Conservation (phyloP, 2,329 filamentous ascomycete genomes). For the Incumbomyces delicatus region DNA sequence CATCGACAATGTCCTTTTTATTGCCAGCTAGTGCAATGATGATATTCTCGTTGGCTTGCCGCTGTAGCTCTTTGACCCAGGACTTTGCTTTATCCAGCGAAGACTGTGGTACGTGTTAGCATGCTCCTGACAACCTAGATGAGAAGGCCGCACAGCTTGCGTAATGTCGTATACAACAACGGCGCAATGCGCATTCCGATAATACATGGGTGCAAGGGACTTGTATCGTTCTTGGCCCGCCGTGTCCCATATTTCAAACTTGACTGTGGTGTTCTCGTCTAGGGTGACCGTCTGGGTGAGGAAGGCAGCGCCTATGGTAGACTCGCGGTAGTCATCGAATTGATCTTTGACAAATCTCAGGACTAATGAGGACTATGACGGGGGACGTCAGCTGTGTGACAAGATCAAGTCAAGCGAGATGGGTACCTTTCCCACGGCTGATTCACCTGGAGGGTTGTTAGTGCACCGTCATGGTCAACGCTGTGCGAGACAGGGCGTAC, state of each 20-base stretch:
- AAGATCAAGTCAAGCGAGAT: slow-evolving; percentile 6
- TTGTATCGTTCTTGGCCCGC: slow-evolving; percentile 98
- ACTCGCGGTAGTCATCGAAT: slow-evolving; percentile 98
- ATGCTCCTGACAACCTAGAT: slow-evolving; percentile 1
- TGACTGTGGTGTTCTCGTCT: slow-evolving; percentile 95
- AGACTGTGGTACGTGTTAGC: slow-evolving; percentile 46
- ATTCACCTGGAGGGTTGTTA: slow-evolving; percentile 64
- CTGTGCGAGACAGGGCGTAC: slow-evolving; percentile 44
- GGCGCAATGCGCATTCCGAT: slow-evolving; percentile 97
- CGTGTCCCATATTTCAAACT: slow-evolving; percentile 99
- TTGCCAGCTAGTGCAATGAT: slow-evolving; percentile 97
- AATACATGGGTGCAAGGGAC: slow-evolving; percentile 98
- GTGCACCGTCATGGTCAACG: slow-evolving; percentile 15
- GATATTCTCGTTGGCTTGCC: slow-evolving; percentile 99
- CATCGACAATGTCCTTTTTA: slow-evolving; percentile 91
- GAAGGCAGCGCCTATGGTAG: slow-evolving; percentile 96
- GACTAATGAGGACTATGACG: slow-evolving; percentile 79
- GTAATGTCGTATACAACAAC: slow-evolving; percentile 99
- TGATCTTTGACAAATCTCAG: slow-evolving; percentile 99
- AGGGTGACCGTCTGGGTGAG: slow-evolving; percentile 97
- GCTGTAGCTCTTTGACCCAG: slow-evolving; percentile 97
- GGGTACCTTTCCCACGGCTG: slow-evolving; percentile 88
- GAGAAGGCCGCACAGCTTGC: slow-evolving; percentile 66
- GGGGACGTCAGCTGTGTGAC: slow-evolving; percentile 10
- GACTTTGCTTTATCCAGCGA: slow-evolving; percentile 98